Evolutionary conservation across 169 alveolate species (phyloP).

Genomic region (Cryptosporidium sp.): DNA sequence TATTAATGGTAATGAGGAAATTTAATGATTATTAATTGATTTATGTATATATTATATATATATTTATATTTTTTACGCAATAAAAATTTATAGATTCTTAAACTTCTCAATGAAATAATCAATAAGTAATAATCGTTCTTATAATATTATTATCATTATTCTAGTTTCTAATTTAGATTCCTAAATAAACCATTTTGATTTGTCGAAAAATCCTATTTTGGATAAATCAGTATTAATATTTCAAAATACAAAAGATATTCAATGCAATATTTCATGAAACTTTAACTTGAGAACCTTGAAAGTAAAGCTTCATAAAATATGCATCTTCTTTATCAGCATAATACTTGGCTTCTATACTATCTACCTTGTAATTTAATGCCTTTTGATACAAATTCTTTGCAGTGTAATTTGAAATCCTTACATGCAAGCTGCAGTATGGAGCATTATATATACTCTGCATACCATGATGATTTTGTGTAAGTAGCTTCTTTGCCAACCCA

Average conservation of each 20-base stretch:
- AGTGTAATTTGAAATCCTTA: slow-evolving; percentile 87
- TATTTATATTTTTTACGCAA: background rate
- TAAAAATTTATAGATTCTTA: background rate
- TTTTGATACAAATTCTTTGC: slow-evolving; percentile 87
- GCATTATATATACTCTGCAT: slow-evolving; percentile 85
- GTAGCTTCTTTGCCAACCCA: slow-evolving; percentile 88
- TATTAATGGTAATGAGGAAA: background rate
- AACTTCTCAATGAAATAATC: background rate
- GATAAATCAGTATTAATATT: background rate
- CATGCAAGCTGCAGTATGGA: slow-evolving; percentile 86
- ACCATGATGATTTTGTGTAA: slow-evolving; percentile 77
- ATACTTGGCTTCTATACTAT: slow-evolving; percentile 84
- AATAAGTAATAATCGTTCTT: background rate
- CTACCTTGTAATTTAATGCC: slow-evolving; percentile 83
- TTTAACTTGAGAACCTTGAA: background rate
- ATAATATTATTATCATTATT: too few relatives aligned
- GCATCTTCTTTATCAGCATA: slow-evolving; percentile 93
- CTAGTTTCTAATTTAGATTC: background rate
- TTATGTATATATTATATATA: background rate
- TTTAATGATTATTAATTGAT: background rate
- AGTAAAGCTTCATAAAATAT: slow-evolving; percentile 84
- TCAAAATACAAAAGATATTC: background rate
- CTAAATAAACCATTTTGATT: background rate
- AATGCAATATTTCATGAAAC: background rate
- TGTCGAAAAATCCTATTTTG: too few relatives aligned